A percentile compares a stretch with the other conserved stretches of the same genome.
Evolutionary conservation across 2,329 filamentous ascomycete species (phyloP).

Genomic region (Talaromyces pinophilus): DNA sequence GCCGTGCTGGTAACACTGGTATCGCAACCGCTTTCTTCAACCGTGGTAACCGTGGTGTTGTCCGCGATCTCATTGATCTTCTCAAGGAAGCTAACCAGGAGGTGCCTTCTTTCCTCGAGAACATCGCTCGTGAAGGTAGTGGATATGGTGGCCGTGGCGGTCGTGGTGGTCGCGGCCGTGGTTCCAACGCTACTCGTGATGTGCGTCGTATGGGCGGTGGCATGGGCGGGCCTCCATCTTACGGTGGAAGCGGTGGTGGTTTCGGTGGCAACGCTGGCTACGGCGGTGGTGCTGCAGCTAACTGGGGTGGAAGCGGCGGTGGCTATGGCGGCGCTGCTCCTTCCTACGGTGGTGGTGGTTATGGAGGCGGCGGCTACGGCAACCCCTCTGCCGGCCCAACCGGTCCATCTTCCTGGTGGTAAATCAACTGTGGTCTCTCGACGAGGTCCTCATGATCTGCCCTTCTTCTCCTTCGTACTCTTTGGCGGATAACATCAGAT

Average conservation of each 20-base stretch:
- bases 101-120: slow-evolving; percentile 90
- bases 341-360: slow-evolving; percentile 31
- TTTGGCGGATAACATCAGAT: slow-evolving; percentile 45
- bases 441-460: slow-evolving; percentile 43
- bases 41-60: slow-evolving; percentile 96
- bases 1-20: slow-evolving; percentile 98
- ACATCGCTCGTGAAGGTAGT: slow-evolving; percentile 90
- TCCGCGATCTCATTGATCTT: slow-evolving; percentile 93
- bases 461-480: slow-evolving; percentile 35
- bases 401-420: slow-evolving; percentile 56
- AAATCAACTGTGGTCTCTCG: slow-evolving; percentile 45
- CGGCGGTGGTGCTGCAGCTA: slow-evolving; percentile 29
- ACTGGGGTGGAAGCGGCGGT: slow-evolving; percentile 30
- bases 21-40: slow-evolving; percentile 99
- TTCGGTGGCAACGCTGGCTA: slow-evolving; percentile 33
- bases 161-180: slow-evolving; percentile 70
- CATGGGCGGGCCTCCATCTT: slow-evolving; percentile 41
- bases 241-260: slow-evolving; percentile 35
- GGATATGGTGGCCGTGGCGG: slow-evolving; percentile 73
- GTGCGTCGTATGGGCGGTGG: slow-evolving; percentile 71
- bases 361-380: slow-evolving; percentile 46
- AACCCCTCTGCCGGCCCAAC: slow-evolving; percentile 51
- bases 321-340: slow-evolving; percentile 29
- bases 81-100: slow-evolving; percentile 99
- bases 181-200: slow-evolving; percentile 72